phyloP scores from a whole-genome alignment of 371 early-diverging fungal species.

The Rhizopus sp. region DNA sequence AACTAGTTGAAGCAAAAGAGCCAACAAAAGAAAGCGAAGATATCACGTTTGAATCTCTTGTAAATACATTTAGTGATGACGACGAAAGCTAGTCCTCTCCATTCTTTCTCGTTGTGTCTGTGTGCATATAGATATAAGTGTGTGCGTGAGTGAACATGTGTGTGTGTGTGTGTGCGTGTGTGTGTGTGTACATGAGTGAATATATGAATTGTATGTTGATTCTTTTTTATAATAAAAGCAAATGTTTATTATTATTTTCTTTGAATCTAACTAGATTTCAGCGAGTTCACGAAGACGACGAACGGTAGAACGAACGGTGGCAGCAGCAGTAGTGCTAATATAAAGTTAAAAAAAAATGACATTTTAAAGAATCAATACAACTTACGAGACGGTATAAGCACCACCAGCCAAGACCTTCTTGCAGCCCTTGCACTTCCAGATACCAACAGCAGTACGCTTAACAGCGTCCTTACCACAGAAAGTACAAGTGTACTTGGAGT shows the following conservation, averaged over 20 bases:
- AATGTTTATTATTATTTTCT: constrained; percentile 17
- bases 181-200: no score
- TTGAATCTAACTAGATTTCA: constrained; percentile 73
- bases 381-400: constrained; percentile 95
- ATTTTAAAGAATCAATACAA: constrained; percentile 5
- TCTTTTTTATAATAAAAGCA: background rate
- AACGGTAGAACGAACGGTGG: constrained; percentile 92
- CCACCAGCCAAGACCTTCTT: constrained; percentile 98
- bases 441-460: constrained; percentile 97
- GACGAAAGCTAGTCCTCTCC: constrained; percentile 16
- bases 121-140: no score
- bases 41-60: constrained; percentile 27
- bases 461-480: constrained; percentile 99
- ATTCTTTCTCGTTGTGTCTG: background rate
- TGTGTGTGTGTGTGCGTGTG: no score
- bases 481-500: constrained; percentile 98
- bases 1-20: constrained; percentile 9
- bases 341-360: background rate
- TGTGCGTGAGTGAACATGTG: no score
- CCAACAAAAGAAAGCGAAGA: constrained; percentile 10
- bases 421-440: constrained; percentile 99
- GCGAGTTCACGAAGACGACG: constrained; percentile 98
- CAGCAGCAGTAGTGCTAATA: constrained; percentile 86
- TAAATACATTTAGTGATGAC: constrained; percentile 44
- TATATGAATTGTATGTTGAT: background rate